Evolutionary conservation across 2,329 filamentous ascomycete species (phyloP), one percentile per base, ranked within the genome.

Genomic region (Eutypa lata): DNA sequence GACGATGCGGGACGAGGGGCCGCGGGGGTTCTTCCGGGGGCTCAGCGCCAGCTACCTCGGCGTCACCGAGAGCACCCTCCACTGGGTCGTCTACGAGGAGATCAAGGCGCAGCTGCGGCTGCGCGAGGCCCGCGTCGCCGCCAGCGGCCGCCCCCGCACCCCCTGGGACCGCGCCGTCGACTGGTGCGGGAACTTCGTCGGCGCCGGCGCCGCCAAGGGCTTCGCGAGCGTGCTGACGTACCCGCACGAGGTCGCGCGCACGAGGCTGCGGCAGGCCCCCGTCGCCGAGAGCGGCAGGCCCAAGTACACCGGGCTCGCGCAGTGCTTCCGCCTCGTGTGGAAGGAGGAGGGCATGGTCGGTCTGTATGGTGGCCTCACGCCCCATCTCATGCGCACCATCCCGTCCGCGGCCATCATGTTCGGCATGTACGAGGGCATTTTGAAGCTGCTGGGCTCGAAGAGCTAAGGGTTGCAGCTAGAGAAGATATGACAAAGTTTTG

Each of bases 401-500:
- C 93, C 93, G 1, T 94, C 89, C 61, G 91, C 93, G 7, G 91
- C 90, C 61, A 96, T 97, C 70, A 97, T 96, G 89, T 96, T 97
- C 70, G 91, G 91, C 71, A 94, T 94, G 77, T 96, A 84, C 65
- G 81, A 84, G 65, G 79, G 75, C 51, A 83, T 84, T 43, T 70
- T 84, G 18, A 67, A 66, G 46, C 48, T 69, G 2, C 60, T 69
- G 14, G 64, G 60, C 47, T 55, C 62, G 10, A 66, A 66, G 64
- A 66, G 61, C 54, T 69, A 60, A 38, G 7, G 10, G 26, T 10
- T 5, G 26, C 26, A 31, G 26, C 26, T 31, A 31, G 26, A 31
- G 26, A 31, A 10, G 26, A 31, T 5, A 31, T 5, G 10, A 31
- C 10, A 31, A 31, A 31, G 26, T 31, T 10, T 31, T n/a, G n/a